Evolutionary conservation across 2,329 filamentous ascomycete species (phyloP), one percentile per base, ranked within the genome.

Genomic region (Penicillium concentricum): DNA sequence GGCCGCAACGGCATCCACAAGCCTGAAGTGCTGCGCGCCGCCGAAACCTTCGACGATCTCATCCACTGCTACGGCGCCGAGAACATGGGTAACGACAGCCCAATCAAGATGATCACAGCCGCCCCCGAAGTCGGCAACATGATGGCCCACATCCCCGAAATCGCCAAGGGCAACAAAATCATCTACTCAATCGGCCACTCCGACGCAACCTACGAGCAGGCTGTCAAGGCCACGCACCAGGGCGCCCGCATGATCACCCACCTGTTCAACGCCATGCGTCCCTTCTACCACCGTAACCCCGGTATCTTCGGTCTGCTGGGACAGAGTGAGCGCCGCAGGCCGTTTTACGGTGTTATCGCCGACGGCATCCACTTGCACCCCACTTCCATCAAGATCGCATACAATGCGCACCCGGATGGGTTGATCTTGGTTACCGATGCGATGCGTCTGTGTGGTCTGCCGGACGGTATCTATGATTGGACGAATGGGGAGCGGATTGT

Each of bases 241-340:
- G 92, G 92, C 50, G 90, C 90, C 2, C 89, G 84, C 47, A 96
- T 95, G 90, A 89, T 96, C 63, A 96, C 92, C 0, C 92, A 96
- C 69, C 81, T 96, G 1, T 96, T 96, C 84, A 96, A 96, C 72
- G 92, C 92, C 26, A 96, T 96, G 92, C 84, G 87, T 0, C 91
- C 91, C 15, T 84, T 96, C 49, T 90, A 94, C 73, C 91, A 97
- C 79, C 88, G 92, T 56, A 92, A 96, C 74, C 92, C 92, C 0
- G 92, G 92, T 37, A 86, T 96, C 65, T 96, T 96, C 71, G 92
- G 92, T 28, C 85, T 95, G 0, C 78, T 97, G 15, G 91, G 92
- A 58, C 83, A 84, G 60, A 82, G 82, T 9, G 83, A 87, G 63
- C 70, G 59, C 59, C 69, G 54, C 13, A 76, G 72, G 50, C 92